Conservation (phyloP, 129 eudicot species). For the Centaurea solstitialis region DNA sequence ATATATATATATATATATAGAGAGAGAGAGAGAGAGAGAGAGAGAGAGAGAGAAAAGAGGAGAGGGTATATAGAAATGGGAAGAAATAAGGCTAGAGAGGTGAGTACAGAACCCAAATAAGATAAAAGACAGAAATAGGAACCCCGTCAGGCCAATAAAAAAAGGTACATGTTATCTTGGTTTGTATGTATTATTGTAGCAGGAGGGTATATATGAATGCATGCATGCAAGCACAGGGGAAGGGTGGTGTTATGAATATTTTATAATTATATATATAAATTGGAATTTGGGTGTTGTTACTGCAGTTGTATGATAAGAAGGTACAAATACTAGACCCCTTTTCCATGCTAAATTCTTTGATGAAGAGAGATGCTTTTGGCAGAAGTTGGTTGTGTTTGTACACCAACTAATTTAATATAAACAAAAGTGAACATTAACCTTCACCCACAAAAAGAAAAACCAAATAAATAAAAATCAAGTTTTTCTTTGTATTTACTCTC, state of each 20-base stretch:
- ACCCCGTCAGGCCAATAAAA: constrained; percentile 22
- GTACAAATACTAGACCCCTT: constrained; percentile 34
- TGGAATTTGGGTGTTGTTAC: constrained; percentile 40
- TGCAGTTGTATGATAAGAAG: constrained; percentile 43
- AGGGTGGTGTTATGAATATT: too few species aligned
- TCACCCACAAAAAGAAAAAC: background rate
- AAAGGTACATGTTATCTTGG: constrained; percentile 25
- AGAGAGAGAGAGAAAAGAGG: constrained; percentile 10
- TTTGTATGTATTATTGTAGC: constrained; percentile 23
- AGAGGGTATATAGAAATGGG: background rate
- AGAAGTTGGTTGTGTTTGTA: constrained; percentile 45
- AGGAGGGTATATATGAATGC: background rate
- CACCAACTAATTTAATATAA: constrained; percentile 40
- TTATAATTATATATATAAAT: too few species aligned
- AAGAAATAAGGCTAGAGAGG: constrained; percentile 15
- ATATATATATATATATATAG: background rate
- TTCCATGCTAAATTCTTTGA: constrained; percentile 28
- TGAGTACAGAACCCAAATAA: constrained; percentile 37
- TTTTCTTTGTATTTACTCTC: too few species aligned
- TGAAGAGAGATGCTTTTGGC: constrained; percentile 35
- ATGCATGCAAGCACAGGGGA: constrained; percentile 26
- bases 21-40: too few species aligned
- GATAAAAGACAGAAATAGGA: constrained; percentile 41
- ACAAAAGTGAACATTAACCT: constrained; percentile 14
- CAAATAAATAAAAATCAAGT: too few species aligned